Evolutionary conservation across 2,329 filamentous ascomycete species (phyloP).

Genomic region (Botrytis tulipae): DNA sequence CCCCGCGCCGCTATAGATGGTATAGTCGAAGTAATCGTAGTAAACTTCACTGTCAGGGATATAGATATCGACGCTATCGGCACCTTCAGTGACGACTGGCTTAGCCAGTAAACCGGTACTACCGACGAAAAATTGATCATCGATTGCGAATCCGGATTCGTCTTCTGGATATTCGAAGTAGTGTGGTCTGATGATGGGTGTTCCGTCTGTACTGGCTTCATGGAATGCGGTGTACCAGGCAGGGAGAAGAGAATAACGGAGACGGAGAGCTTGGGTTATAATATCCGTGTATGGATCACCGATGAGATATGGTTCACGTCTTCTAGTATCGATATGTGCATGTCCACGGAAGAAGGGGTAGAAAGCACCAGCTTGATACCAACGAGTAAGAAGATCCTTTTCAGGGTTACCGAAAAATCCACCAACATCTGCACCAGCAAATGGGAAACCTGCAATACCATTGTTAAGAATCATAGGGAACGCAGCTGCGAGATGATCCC

Average conservation of each 20-base stretch:
- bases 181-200: conserved; percentile 86
- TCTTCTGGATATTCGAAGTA: conserved; percentile 88
- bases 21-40: conserved; percentile 93
- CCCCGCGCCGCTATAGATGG: conserved; percentile 67
- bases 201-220: conserved; percentile 76
- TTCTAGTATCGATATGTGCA: conserved; percentile 92
- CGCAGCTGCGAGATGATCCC: conserved; percentile 85
- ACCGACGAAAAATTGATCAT: conserved; percentile 92
- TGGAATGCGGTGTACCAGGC: conserved; percentile 98
- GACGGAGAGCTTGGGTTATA: conserved; percentile 80
- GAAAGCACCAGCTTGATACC: conserved; percentile 96
- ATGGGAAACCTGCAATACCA: conserved; percentile 89
- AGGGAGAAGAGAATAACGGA: conserved; percentile 86
- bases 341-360: conserved; percentile 98
- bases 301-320: conserved; percentile 87
- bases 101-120: conserved; percentile 88
- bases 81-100: conserved; percentile 78
- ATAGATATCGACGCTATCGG: conserved; percentile 73
- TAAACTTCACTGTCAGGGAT: conserved; percentile 87
- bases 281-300: conserved; percentile 83
- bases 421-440: conserved; percentile 91
- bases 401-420: conserved; percentile 98
- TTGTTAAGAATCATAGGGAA: conserved; percentile 93
- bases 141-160: conserved; percentile 81
- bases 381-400: conserved; percentile 85